These are phyloP conservation scores for Juglanconis sp. DNA, from an alignment of 2,329 filamentous ascomycete genomes.

Conservation along the genomic window DNA sequence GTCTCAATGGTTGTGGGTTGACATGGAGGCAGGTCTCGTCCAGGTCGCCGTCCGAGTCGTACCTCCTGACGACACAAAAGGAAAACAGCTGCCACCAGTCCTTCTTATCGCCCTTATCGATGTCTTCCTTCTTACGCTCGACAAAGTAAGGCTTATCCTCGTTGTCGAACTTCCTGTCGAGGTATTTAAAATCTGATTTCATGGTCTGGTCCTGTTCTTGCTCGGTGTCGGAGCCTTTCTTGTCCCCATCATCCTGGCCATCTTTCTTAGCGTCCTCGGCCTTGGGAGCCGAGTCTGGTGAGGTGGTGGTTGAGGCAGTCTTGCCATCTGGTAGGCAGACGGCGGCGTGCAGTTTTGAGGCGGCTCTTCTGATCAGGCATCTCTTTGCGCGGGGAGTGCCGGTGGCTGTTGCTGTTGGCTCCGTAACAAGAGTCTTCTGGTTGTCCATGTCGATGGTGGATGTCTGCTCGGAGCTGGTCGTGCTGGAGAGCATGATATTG, in stretches of 20 bases:
- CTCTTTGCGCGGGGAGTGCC: neutral
- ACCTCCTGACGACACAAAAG: constrained; percentile 23
- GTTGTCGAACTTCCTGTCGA: constrained; percentile 30
- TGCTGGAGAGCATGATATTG: constrained; percentile 12
- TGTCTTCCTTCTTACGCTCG: constrained; percentile 29
- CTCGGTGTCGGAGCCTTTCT: constrained; percentile 19
- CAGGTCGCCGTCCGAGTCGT: constrained; percentile 16
- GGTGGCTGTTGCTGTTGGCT: neutral
- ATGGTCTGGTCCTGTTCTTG: constrained; percentile 23
- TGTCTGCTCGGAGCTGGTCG: neutral
- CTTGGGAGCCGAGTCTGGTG: neutral
- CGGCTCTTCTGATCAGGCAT: constrained; percentile 9
- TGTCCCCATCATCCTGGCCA: constrained; percentile 8
- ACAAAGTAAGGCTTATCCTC: constrained; percentile 26
- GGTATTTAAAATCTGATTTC: constrained; percentile 29
- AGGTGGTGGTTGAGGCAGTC: neutral
- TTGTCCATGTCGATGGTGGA: constrained; percentile 7
- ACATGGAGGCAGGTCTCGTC: constrained; percentile 13
- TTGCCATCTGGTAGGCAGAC: neutral
- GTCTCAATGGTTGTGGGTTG: constrained; percentile 16
- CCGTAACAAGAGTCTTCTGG: neutral
- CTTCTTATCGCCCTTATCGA: constrained; percentile 25
- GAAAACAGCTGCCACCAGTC: constrained; percentile 30
- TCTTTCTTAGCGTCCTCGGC: neutral
- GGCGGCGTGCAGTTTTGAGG: constrained; percentile 6